Conservation (phyloP, 441 rosid species). For the Brassica balearica region DNA sequence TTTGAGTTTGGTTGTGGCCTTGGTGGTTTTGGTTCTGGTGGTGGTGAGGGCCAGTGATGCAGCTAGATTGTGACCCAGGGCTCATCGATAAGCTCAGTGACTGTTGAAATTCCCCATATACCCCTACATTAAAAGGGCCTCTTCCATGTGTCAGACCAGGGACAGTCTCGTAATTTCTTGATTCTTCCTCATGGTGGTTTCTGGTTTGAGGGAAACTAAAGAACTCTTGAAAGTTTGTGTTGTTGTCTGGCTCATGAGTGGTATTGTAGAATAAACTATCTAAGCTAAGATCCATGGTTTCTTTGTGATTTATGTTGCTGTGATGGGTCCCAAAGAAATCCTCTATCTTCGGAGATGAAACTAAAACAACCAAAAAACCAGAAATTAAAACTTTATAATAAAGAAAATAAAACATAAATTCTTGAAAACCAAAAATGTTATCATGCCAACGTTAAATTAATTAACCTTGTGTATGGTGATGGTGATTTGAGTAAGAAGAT, state of each 20-base stretch:
- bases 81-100: constrained; percentile 97
- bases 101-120: constrained; percentile 83
- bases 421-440: constrained; percentile 42
- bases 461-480: constrained; percentile 34
- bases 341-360: constrained; percentile 88
- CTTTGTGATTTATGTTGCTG: constrained; percentile 58
- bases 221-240: constrained; percentile 54
- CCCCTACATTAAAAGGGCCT: constrained; percentile 57
- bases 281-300: constrained; percentile 81
- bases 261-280: constrained; percentile 73
- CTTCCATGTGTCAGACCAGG: constrained; percentile 58
- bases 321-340: constrained; percentile 94
- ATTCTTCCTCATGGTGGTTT: constrained; percentile 47
- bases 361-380: constrained; percentile 41
- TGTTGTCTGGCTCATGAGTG: constrained; percentile 52
- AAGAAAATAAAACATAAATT: constrained; percentile 12
- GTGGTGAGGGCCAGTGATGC: constrained; percentile 72
- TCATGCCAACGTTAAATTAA: constrained; percentile 39
- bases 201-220: constrained; percentile 50
- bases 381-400: constrained; percentile 13
- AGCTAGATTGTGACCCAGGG: constrained; percentile 96
- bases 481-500: constrained; percentile 49
- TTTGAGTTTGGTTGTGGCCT: constrained; percentile 27
- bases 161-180: constrained; percentile 50
- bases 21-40: constrained; percentile 49